These are phyloP conservation scores for Penicillium sp. DNA, from an alignment of 2,329 filamentous ascomycete species.

Conservation along the genomic window DNA sequence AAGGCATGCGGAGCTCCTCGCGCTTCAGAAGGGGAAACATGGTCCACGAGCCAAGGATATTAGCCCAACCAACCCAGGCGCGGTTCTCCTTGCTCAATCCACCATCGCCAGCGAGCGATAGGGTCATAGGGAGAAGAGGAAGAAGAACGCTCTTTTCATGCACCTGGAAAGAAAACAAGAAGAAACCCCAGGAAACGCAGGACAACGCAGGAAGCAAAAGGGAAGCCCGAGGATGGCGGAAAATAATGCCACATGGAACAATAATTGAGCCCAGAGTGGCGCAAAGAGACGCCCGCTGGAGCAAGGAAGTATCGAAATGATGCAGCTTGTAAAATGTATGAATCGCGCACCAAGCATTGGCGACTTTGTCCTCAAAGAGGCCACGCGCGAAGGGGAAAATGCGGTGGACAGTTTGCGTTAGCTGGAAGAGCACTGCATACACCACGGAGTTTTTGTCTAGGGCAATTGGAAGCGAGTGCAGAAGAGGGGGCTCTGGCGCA, in stretches of 20 bases:
- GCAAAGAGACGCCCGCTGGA: constrained; percentile 74
- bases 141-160: constrained; percentile 97
- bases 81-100: constrained; percentile 75
- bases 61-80: constrained; percentile 95
- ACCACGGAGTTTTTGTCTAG: constrained; percentile 67
- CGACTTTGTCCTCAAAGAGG: constrained; percentile 97
- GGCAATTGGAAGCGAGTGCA: constrained; percentile 56
- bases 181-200: constrained; percentile 91
- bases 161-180: constrained; percentile 95
- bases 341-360: constrained; percentile 94
- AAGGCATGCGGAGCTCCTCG: constrained; percentile 81
- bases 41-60: constrained; percentile 85
- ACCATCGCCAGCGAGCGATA: constrained; percentile 75
- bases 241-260: constrained; percentile 76
- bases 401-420: constrained; percentile 83
- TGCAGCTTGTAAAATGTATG: constrained; percentile 88
- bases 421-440: constrained; percentile 74
- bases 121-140: constrained; percentile 88
- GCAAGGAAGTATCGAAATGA: constrained; percentile 65
- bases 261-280: constrained; percentile 75
- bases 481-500: constrained; percentile 63
- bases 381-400: constrained; percentile 95
- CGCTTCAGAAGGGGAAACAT: constrained; percentile 87
- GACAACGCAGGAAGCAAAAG: constrained; percentile 79
- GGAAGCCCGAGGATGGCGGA: constrained; percentile 73